Percentiles rank a stretch among this genome's conserved stretches.
Conservation (phyloP, 306 rosid species). For the Canavalia ensiformis region DNA sequence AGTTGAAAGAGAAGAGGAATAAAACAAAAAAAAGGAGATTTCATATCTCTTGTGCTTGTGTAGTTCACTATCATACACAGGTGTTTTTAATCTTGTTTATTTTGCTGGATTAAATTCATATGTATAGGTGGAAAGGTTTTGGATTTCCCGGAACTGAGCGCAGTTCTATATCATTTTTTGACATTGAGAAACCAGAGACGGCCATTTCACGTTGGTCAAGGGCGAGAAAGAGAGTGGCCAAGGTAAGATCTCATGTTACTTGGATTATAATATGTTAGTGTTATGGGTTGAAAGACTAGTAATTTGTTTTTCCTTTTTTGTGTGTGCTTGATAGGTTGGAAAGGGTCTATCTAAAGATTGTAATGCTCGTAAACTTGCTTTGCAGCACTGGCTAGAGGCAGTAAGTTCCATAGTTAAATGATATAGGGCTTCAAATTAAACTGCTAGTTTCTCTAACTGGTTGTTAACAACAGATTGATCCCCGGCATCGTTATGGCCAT, state of each 20-base stretch:
- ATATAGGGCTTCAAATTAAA: slow-evolving; percentile 11
- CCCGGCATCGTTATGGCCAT: slow-evolving; percentile 95
- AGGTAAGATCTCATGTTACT: slow-evolving; percentile 54
- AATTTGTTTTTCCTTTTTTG: not conserved
- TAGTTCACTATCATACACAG: not conserved
- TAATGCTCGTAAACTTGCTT: slow-evolving; percentile 86
- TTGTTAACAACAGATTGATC: slow-evolving; percentile 78
- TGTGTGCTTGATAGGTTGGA: slow-evolving; percentile 66
- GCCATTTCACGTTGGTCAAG: slow-evolving; percentile 87
- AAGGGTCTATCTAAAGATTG: slow-evolving; percentile 86
- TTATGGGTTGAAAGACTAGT: slow-evolving; percentile 19
- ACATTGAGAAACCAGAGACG: slow-evolving; percentile 76
- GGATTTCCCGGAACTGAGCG: slow-evolving; percentile 84
- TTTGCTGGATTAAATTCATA: slow-evolving; percentile 12
- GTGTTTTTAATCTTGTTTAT: not conserved
- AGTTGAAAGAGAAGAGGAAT: slow-evolving; percentile 17
- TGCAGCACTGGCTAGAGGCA: slow-evolving; percentile 97
- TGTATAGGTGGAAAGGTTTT: slow-evolving; percentile 83
- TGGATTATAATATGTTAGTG: slow-evolving; percentile 14
- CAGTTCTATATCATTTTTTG: slow-evolving; percentile 89
- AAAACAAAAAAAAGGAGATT: not conserved
- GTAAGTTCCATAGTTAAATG: slow-evolving; percentile 58
- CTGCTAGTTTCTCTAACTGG: slow-evolving; percentile 31
- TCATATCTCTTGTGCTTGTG: not conserved
- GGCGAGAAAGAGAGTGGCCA: slow-evolving; percentile 85